Conservation (phyloP, 2,329 filamentous ascomycete genomes). For the Aureobasidium namibiae region DNA sequence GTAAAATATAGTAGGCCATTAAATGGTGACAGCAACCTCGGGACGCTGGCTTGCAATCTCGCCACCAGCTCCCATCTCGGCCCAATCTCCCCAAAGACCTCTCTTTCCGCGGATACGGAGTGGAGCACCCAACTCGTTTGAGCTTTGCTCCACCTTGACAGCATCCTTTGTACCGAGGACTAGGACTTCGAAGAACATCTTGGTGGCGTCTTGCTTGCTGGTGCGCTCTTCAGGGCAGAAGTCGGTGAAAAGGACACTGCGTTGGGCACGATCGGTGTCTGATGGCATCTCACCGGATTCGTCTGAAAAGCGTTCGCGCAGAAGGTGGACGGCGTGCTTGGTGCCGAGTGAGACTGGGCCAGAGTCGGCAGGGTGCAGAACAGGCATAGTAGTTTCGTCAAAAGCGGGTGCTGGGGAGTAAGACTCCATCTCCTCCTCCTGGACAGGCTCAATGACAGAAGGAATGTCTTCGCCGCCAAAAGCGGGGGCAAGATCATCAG, state of each 20-base stretch:
- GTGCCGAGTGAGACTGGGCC: conserved; percentile 85
- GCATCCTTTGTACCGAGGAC: conserved; percentile 97
- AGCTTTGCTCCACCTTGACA: conserved; percentile 84
- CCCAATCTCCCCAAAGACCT: conserved; percentile 96
- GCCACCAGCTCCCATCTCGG: conserved; percentile 53
- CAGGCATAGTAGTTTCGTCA: conserved; percentile 67
- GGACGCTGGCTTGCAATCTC: conserved; percentile 6
- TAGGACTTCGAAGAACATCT: conserved; percentile 98
- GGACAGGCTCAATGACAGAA: conserved; percentile 28
- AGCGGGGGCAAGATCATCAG: conserved; percentile 25
- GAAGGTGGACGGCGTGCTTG: conserved; percentile 88
- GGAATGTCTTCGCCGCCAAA: conserved; percentile 20
- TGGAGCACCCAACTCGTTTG: conserved; percentile 59
- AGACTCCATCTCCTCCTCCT: conserved; percentile 26
- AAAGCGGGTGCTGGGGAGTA: conserved; percentile 47
- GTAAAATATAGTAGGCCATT: background rate
- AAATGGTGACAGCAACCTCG: conserved; percentile 4
- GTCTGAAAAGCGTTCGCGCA: conserved; percentile 68
- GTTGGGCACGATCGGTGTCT: conserved; percentile 64
- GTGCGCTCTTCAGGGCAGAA: conserved; percentile 75
- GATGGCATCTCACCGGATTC: conserved; percentile 57
- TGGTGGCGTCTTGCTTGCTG: conserved; percentile 83
- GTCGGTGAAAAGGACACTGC: conserved; percentile 79
- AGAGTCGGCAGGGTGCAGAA: conserved; percentile 73
- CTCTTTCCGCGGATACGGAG: conserved; percentile 84